Base-by-base conservation (phyloP, 768 basidiomycete genomes). In the Trametes sanguinea region DNA sequence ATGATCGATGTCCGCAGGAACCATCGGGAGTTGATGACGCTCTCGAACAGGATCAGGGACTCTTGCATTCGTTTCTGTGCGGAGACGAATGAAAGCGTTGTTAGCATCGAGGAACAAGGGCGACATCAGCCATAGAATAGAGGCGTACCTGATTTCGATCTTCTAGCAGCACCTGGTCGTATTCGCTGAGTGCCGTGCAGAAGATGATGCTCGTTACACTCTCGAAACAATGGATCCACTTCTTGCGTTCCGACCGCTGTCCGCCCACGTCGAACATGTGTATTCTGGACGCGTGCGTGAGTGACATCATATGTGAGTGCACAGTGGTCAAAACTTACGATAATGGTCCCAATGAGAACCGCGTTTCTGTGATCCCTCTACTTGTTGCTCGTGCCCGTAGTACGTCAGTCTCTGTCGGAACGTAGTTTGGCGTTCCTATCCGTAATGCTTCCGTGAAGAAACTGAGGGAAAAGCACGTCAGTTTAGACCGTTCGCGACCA, bases 301-400 rank as follows among this genome's bases (percentile, higher is more conserved):
- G 57, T 27, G 6, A 6, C 29, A 37, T 29, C 46, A 11, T 32
- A 51, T 51, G 40, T 22, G 22, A 22, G 22, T 22, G 22, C 22
- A 22, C 22, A 22, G 22, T 22, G 22, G 22, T 22, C 22, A 22
- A 22, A 22, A 69, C 74, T 50, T 54, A 75, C 72, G 73, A 76
- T 57, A 79, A 57, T 30, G 74, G 83, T 2, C 88, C 90, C 81
- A 91, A 84, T 11, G 78, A 80, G 60, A 92, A 92, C 69, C 88
- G 76, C 6, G 95, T 97, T 76, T 98, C 95, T 5, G 86, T 88
- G 68, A 98, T 95, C 16, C 94, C 94, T 2, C 90, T 88, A 57
- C 88, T 93, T 79, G 95, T 95, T 60, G 86, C 85, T 65, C 94
- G 84, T n/a, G 93, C 92, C 29, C 93, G 80, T 30, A 98, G 78